Conservation (phyloP, 2,329 filamentous ascomycete genomes). For the Scedosporium aurantiacum region DNA sequence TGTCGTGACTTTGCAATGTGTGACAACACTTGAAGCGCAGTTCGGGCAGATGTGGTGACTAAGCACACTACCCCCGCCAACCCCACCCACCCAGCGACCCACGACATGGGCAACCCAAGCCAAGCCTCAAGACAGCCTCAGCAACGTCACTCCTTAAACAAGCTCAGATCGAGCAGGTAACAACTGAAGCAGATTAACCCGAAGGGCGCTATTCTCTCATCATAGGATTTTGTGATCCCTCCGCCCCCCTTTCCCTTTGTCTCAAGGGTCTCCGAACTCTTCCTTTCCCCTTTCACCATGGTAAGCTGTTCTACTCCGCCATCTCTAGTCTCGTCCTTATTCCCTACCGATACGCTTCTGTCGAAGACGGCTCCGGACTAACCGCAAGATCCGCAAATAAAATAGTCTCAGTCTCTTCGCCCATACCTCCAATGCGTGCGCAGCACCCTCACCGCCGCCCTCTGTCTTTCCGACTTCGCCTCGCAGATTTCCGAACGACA, state of each 20-base stretch:
- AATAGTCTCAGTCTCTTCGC: conserved; percentile 85
- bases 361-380: background rate
- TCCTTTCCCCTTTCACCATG: conserved; percentile 2
- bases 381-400: background rate
- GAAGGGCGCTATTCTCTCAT: background rate
- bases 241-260: background rate
- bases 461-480: conserved; percentile 86
- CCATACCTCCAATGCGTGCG: conserved; percentile 95
- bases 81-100: background rate
- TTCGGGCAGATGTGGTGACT: background rate
- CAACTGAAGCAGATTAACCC: background rate
- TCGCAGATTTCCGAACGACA: conserved; percentile 93
- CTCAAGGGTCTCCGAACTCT: background rate
- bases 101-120: background rate
- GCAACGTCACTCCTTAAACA: background rate
- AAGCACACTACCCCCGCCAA: background rate
- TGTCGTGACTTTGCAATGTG: too few species aligned
- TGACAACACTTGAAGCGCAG: too few species aligned
- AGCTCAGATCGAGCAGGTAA: too few species aligned
- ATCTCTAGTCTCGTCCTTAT: background rate
- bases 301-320: background rate
- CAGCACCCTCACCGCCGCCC: conserved; percentile 83
- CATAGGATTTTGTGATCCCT: background rate
- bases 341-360: background rate
- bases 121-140: background rate